Conservation (phyloP, 2,329 filamentous ascomycete species). For the Ceratocystis cacaofunesta region DNA sequence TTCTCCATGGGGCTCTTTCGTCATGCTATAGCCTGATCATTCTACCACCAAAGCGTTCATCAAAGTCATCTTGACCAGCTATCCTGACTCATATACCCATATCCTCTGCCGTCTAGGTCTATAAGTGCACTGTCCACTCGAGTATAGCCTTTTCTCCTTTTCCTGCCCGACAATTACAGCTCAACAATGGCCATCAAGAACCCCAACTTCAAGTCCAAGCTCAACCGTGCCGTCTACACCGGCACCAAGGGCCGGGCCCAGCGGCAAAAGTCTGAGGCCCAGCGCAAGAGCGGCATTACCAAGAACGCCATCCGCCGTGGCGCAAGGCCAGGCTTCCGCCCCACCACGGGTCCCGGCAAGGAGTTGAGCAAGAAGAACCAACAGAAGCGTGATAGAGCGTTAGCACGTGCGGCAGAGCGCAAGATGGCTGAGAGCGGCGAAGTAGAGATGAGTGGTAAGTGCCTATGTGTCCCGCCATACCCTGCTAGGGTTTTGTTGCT, state of each 20-base stretch:
- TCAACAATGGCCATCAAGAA: constrained; percentile 39
- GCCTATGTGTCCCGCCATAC: neutral
- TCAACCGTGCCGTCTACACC: constrained; percentile 35
- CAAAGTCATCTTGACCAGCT: neutral
- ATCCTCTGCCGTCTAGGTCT: neutral
- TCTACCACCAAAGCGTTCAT: neutral
- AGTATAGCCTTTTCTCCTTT: neutral
- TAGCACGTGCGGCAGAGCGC: constrained; percentile 37
- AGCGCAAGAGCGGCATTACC: constrained; percentile 27
- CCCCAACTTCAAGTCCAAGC: constrained; percentile 40
- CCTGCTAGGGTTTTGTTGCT: neutral
- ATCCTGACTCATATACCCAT: neutral
- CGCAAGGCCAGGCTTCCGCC: constrained; percentile 37
- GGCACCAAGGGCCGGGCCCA: constrained; percentile 31
- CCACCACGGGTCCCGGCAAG: constrained; percentile 39
- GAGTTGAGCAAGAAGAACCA: constrained; percentile 40
- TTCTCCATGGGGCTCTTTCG: constrained; percentile 14
- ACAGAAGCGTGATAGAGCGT: constrained; percentile 40
- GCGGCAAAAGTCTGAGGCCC: constrained; percentile 29
- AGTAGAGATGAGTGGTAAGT: constrained; percentile 34
- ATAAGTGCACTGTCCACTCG: neutral
- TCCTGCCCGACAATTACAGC: neutral
- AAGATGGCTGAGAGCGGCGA: constrained; percentile 37
- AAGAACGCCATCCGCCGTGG: constrained; percentile 34
- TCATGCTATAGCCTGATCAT: neutral